Percentiles rank a stretch among this genome's conserved stretches.
Evolutionary conservation across 345 rosid genomes (phyloP).

Genomic region (Gossypium arboreum): DNA sequence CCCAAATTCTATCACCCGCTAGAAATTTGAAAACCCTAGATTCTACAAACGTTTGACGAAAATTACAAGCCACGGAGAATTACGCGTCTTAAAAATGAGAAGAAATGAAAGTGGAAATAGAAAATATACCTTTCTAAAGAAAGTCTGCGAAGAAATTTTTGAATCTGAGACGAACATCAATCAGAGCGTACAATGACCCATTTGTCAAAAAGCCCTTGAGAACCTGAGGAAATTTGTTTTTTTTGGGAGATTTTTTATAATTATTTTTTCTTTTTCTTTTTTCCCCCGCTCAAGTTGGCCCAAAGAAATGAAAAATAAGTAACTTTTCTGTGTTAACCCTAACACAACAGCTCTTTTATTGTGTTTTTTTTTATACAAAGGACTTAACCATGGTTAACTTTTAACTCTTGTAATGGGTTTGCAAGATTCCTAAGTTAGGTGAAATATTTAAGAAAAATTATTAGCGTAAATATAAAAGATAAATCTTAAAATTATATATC

Average conservation of each 20-base stretch:
- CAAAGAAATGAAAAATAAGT: neutral
- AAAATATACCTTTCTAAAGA: constrained; percentile 20
- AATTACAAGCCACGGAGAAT: neutral
- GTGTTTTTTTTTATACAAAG: neutral
- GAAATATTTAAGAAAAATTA: neutral
- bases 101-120: neutral
- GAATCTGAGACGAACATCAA: constrained; percentile 23
- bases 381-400: constrained; percentile 28
- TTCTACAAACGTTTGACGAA: constrained; percentile 7
- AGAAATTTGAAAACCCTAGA: constrained; percentile 29
- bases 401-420: constrained; percentile 20
- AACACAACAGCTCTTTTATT: no score
- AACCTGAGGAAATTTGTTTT: constrained; percentile 10
- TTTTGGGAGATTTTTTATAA: neutral
- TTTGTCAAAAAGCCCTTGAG: constrained; percentile 23
- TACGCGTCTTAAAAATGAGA: neutral
- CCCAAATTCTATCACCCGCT: constrained; percentile 9
- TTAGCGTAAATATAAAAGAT: no score
- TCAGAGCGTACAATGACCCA: constrained; percentile 21
- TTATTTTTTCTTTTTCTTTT: neutral
- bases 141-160: constrained; percentile 11
- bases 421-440: neutral
- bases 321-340: no score
- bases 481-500: no score
- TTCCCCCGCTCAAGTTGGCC: neutral